Conservation (phyloP, 1,139 yeast genomes). For the Saccharomycopsis hybrid region DNA sequence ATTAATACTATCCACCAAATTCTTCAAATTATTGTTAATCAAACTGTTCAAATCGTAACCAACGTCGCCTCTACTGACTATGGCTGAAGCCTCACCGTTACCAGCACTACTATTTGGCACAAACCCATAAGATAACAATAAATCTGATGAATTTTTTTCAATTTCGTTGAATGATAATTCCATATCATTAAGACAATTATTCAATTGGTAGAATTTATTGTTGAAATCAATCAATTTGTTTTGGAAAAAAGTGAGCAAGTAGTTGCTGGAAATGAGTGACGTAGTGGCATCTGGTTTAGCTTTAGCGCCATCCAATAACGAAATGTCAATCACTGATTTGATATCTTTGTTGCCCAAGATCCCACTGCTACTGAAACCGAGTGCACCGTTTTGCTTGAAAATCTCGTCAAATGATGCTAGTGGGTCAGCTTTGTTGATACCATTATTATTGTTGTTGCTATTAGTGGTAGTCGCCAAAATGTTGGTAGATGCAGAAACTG, state of each 20-base stretch:
- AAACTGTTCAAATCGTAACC: conserved; percentile 15
- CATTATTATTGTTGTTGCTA: background rate
- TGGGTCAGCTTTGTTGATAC: background rate
- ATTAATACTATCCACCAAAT: conserved; percentile 48
- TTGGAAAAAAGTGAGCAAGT: conserved; percentile 18
- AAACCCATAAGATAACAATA: conserved; percentile 15
- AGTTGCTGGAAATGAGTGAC: conserved; percentile 10
- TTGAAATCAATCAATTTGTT: conserved; percentile 19
- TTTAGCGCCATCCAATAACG: background rate
- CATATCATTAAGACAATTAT: conserved; percentile 16
- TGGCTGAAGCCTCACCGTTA: background rate
- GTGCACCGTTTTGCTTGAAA: background rate
- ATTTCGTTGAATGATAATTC: conserved; percentile 19
- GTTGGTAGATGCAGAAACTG: background rate
- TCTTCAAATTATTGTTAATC: conserved; percentile 16
- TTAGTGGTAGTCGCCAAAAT: background rate
- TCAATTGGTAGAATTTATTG: conserved; percentile 16
- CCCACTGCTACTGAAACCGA: too few species aligned
- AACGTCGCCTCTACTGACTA: conserved; percentile 1
- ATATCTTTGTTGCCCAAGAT: background rate
- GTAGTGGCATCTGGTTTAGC: background rate
- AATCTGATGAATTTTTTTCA: conserved; percentile 16
- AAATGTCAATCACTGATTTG: background rate
- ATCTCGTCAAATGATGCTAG: background rate
- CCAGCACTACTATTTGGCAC: conserved; percentile 12